phyloP scores from a whole-genome alignment of 805 yeast genomes.

The Myxozyma neglecta region DNA sequence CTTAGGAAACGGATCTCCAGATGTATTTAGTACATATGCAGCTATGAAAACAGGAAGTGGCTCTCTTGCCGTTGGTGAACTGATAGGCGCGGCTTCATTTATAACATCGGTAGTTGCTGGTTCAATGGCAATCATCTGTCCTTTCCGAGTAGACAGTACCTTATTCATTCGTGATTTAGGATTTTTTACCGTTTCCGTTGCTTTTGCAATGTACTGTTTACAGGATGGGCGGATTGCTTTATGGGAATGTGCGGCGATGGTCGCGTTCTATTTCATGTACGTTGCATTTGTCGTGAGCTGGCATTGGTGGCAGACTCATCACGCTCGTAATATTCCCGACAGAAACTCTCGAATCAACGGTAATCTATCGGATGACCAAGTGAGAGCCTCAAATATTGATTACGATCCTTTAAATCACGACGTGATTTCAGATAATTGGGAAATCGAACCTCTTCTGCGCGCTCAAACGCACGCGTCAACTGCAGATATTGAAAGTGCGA shows the following conservation, averaged over 20 bases:
- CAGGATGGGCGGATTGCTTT: slow-evolving; percentile 56
- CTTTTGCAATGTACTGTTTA: slow-evolving; percentile 46
- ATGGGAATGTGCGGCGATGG: slow-evolving; percentile 59
- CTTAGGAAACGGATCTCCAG: slow-evolving; percentile 91
- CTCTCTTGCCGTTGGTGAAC: slow-evolving; percentile 81
- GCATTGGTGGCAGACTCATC: slow-evolving; percentile 42
- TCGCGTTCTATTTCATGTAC: slow-evolving; percentile 57
- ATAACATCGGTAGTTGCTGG: slow-evolving; percentile 80
- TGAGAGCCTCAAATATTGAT: background rate
- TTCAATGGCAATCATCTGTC: slow-evolving; percentile 64
- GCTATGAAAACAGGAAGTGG: slow-evolving; percentile 75
- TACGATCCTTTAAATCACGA: slow-evolving; percentile 7
- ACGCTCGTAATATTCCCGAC: background rate
- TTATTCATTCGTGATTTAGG: slow-evolving; percentile 60
- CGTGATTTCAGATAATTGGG: slow-evolving; percentile 3
- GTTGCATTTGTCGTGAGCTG: slow-evolving; percentile 51
- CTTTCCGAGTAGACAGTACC: slow-evolving; percentile 53
- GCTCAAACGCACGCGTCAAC: background rate
- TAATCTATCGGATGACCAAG: background rate
- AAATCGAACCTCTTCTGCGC: slow-evolving; percentile 15
- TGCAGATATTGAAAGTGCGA: slow-evolving; percentile 18
- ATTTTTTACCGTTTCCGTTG: slow-evolving; percentile 55
- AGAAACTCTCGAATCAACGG: background rate
- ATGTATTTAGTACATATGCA: slow-evolving; percentile 76
- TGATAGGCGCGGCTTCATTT: slow-evolving; percentile 88